These are phyloP conservation scores for Hansfordia pulvinata DNA, from an alignment of 2,329 filamentous ascomycete species.

Conservation along the genomic window DNA sequence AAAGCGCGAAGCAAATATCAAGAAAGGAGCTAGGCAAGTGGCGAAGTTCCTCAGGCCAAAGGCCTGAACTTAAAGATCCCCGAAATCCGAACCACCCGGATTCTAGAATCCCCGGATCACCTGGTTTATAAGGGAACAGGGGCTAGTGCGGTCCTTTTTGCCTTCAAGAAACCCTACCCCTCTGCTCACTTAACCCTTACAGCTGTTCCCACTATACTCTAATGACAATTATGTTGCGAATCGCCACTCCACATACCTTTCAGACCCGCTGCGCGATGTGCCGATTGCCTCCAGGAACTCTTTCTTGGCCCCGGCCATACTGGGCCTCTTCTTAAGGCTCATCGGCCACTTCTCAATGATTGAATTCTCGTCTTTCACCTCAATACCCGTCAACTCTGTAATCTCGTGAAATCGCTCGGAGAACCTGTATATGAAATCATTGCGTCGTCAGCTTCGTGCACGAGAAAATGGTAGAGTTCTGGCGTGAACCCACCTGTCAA, in stretches of 20 bases:
- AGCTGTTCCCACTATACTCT: neutral
- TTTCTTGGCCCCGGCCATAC: constrained; percentile 9
- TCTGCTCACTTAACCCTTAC: too few relatives aligned
- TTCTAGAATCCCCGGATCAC: neutral
- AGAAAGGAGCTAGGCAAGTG: neutral
- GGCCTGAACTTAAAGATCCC: neutral
- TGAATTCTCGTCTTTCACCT: constrained; percentile 14
- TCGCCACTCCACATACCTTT: too few relatives aligned
- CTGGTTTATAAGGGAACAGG: neutral
- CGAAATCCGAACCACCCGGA: constrained; percentile 1
- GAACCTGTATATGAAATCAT: too few relatives aligned
- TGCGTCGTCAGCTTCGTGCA: too few relatives aligned
- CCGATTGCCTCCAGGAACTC: constrained; percentile 17
- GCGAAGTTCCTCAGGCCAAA: neutral
- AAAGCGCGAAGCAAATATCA: too few relatives aligned
- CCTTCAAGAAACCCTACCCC: too few relatives aligned
- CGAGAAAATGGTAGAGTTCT: too few relatives aligned
- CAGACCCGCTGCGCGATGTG: too few relatives aligned
- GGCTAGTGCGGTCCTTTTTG: too few relatives aligned
- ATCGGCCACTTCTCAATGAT: constrained; percentile 20
- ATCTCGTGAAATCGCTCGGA: too few relatives aligned
- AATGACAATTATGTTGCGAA: too few relatives aligned
- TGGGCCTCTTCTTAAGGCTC: constrained; percentile 8
- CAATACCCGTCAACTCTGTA: constrained; percentile 5
- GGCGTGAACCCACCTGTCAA: too few relatives aligned